Conservation (phyloP, 2,329 filamentous ascomycete species). For the Aspergillus sp. region DNA sequence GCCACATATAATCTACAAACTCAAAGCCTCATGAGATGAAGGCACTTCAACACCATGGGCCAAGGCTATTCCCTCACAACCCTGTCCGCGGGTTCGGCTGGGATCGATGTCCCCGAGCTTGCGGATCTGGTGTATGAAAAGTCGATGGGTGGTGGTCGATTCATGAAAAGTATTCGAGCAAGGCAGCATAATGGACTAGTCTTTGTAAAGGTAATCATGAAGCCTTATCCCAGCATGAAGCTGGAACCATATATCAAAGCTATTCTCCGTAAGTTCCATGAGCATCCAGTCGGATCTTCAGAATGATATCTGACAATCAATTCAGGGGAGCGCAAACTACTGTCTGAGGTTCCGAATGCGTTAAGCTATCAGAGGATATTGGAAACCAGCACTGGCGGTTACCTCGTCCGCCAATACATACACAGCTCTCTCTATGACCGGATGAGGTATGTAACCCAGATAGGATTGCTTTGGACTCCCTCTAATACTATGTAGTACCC, state of each 20-base stretch:
- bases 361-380: conserved; percentile 86
- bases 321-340: conserved; percentile 72
- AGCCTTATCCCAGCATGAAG: conserved; percentile 80
- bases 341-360: conserved; percentile 86
- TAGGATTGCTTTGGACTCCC: no score
- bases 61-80: conserved; percentile 95
- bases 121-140: conserved; percentile 89
- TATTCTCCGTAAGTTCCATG: conserved; percentile 65
- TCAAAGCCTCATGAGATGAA: conserved; percentile 31
- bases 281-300: not conserved
- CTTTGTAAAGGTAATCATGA: conserved; percentile 91
- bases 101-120: conserved; percentile 91
- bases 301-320: conserved; percentile 20
- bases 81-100: conserved; percentile 85
- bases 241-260: conserved; percentile 76
- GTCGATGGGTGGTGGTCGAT: conserved; percentile 84
- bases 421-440: conserved; percentile 97
- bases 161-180: conserved; percentile 95
- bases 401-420: conserved; percentile 90
- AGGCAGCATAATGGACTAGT: conserved; percentile 87
- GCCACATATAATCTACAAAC: not conserved
- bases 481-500: conserved; percentile 63
- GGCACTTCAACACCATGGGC: conserved; percentile 66
- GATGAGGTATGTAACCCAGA: conserved; percentile 56
- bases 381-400: conserved; percentile 88